phyloP scores from a whole-genome alignment of 805 yeast genomes.

The Yarrowia keelungensis region DNA sequence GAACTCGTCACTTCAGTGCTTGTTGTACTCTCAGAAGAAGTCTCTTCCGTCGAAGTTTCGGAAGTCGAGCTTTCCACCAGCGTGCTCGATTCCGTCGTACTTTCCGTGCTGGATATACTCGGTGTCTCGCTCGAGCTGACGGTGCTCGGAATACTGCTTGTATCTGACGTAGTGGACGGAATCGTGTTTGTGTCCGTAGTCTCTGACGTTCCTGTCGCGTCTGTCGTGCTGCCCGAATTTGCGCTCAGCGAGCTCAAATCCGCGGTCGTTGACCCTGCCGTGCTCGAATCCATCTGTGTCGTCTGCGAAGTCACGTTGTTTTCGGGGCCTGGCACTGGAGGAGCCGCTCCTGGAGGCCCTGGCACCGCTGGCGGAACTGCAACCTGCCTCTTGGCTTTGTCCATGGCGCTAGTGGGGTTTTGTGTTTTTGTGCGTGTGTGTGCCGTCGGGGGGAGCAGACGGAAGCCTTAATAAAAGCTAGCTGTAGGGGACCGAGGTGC shows the following conservation, averaged over 20 bases:
- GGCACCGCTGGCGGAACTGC: constrained; percentile 7
- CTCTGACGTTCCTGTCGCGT: not conserved
- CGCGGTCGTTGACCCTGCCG: not conserved
- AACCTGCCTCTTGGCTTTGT: constrained; percentile 36
- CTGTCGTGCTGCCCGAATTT: too few relatives aligned
- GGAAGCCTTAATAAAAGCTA: not conserved
- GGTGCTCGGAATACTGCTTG: constrained; percentile 24
- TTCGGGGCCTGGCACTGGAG: not conserved
- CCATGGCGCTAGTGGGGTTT: constrained; percentile 23
- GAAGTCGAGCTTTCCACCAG: not conserved
- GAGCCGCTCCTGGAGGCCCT: not conserved
- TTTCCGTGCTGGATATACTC: not conserved
- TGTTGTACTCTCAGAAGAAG: not conserved
- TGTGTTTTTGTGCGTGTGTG: not conserved
- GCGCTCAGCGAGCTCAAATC: constrained; percentile 1
- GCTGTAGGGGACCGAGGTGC: too few relatives aligned
- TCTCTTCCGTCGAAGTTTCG: too few relatives aligned
- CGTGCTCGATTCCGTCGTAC: not conserved
- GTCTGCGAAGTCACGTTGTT: constrained; percentile 19
- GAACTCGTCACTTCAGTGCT: not conserved
- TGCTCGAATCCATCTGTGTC: not conserved
- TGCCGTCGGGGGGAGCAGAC: not conserved
- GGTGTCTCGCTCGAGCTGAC: not conserved
- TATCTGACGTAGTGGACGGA: constrained; percentile 1
- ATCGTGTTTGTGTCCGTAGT: not conserved